Evolutionary conservation across 2,329 filamentous ascomycete genomes (phyloP).

Genomic region (Fusarium sp.): DNA sequence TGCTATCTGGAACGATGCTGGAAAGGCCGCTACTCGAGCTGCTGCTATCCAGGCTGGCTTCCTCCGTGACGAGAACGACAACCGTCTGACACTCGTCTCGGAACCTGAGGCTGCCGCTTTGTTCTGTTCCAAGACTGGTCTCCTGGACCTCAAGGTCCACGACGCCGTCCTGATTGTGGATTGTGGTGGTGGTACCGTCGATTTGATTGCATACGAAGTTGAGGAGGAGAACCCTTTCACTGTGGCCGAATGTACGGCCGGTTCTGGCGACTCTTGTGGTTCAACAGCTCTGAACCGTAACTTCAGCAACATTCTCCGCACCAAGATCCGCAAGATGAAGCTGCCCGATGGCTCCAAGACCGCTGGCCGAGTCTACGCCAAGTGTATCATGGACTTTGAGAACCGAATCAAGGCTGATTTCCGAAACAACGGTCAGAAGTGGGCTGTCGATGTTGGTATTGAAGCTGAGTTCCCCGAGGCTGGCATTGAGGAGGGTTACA

Average conservation of each 20-base stretch:
- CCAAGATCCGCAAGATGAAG: conserved; percentile 99
- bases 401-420: conserved; percentile 99
- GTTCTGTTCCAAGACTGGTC: conserved; percentile 96
- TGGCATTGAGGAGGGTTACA: conserved; percentile 98
- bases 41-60: conserved; percentile 98
- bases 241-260: conserved; percentile 95
- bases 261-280: conserved; percentile 96
- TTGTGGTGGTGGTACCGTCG: conserved; percentile 97
- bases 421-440: conserved; percentile 98
- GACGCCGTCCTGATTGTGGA: conserved; percentile 98
- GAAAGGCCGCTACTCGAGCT: conserved; percentile 94
- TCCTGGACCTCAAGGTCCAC: conserved; percentile 96
- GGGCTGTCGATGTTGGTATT: conserved; percentile 98
- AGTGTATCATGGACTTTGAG: conserved; percentile 99
- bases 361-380: conserved; percentile 97
- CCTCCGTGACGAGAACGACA: conserved; percentile 96
- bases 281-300: conserved; percentile 98
- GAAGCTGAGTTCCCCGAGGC: conserved; percentile 98
- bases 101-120: conserved; percentile 97
- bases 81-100: conserved; percentile 91
- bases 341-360: conserved; percentile 96
- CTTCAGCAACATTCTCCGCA: conserved; percentile 96
- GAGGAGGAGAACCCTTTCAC: conserved; percentile 98
- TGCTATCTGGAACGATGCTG: conserved; percentile 98
- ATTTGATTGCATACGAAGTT: conserved; percentile 98